phyloP scores from a whole-genome alignment of 129 eudicot genomes.

The Sambucus nigra region DNA sequence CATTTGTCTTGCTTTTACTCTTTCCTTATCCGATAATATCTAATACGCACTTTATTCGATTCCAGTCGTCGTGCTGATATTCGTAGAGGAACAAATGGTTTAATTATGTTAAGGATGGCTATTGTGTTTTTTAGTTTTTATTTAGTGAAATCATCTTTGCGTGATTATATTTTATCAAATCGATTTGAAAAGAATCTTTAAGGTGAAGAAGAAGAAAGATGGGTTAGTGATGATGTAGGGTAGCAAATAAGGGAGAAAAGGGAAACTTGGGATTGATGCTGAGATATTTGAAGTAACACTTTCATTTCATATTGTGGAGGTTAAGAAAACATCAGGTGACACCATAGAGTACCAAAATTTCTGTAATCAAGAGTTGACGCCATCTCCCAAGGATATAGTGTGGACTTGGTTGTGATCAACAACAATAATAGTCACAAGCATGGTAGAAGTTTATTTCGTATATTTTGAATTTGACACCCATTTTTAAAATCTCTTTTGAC shows the following conservation, averaged over 20 bases:
- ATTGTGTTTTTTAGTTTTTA: too few relatives aligned
- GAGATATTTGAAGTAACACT: constrained; percentile 75
- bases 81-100: too few relatives aligned
- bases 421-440: background rate
- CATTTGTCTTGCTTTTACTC: too few relatives aligned
- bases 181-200: too few relatives aligned
- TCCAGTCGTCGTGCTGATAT: too few relatives aligned
- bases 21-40: too few relatives aligned
- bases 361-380: constrained; percentile 53
- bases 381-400: constrained; percentile 60
- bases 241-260: constrained; percentile 54
- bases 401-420: constrained; percentile 55
- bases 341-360: constrained; percentile 55
- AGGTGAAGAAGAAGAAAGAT: constrained; percentile 39
- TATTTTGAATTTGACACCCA: too few relatives aligned
- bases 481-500: too few relatives aligned
- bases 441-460: background rate
- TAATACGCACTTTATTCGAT: too few relatives aligned
- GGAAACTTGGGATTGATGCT: constrained; percentile 52
- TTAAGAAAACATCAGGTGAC: constrained; percentile 63
- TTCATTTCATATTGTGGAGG: constrained; percentile 59
- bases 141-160: too few relatives aligned
- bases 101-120: too few relatives aligned
- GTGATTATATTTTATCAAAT: too few relatives aligned
- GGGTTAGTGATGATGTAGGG: constrained; percentile 53